phyloP scores from a whole-genome alignment of 495 filamentous ascomycete genomes.

The Penicillium cataractarum region DNA sequence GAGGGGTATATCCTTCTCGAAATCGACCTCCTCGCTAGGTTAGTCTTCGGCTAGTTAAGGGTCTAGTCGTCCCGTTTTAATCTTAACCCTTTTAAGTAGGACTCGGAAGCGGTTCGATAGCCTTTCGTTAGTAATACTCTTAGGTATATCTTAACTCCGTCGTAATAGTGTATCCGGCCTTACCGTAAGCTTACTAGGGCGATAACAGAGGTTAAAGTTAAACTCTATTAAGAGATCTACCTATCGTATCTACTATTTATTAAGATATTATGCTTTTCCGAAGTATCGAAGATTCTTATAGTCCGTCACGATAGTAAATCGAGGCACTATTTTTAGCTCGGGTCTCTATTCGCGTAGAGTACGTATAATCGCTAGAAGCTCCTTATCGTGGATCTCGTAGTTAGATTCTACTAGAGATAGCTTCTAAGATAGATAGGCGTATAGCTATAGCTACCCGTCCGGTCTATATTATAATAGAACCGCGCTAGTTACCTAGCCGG shows the following conservation, averaged over 20 bases:
- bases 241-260: not conserved
- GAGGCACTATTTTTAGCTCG: not conserved
- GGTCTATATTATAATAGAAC: not conserved
- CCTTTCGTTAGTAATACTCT: constrained; percentile 6
- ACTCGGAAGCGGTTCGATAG: not conserved
- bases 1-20: not conserved
- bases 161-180: not conserved
- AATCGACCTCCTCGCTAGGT: not conserved
- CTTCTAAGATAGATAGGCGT: constrained; percentile 1
- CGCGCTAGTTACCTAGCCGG: not conserved
- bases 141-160: not conserved
- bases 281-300: constrained; percentile 6
- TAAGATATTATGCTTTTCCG: constrained; percentile 2
- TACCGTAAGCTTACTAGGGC: not conserved
- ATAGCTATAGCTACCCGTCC: not conserved
- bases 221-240: not conserved
- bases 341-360: constrained; percentile 2
- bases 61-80: not conserved
- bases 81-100: not conserved
- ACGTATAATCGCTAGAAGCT: constrained; percentile 1
- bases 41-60: not conserved
- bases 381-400: constrained; percentile 4
- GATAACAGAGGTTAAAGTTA: constrained; percentile 3
- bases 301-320: not conserved
- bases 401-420: not conserved